Conservation (phyloP, 768 basidiomycete species). For the Termitomyces sp. region DNA sequence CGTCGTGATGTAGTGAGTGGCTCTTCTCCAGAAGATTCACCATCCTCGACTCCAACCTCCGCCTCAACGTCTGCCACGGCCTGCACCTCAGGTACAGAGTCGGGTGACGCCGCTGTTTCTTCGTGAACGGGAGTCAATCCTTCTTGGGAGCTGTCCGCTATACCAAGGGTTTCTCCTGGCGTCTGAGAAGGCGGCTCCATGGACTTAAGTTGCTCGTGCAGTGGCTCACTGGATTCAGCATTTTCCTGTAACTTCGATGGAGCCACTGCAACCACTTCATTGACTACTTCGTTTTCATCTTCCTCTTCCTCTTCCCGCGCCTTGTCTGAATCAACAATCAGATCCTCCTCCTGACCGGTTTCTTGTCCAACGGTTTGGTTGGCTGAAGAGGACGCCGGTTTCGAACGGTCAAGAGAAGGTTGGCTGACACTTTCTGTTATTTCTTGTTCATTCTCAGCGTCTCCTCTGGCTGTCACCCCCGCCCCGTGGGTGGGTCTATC, state of each 20-base stretch:
- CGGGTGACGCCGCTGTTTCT: neutral
- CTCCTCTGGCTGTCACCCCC: neutral
- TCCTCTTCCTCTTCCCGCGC: conserved; percentile 17
- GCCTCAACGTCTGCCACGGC: conserved; percentile 8
- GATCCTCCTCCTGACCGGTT: conserved; percentile 5
- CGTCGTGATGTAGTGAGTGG: conserved; percentile 27
- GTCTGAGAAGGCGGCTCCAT: neutral
- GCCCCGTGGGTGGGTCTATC: neutral
- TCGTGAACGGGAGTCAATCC: conserved; percentile 1
- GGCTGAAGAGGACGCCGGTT: neutral
- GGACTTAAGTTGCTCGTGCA: neutral
- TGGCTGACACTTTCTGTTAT: neutral
- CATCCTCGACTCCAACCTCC: conserved; percentile 16
- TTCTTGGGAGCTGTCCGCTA: neutral
- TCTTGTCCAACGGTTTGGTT: neutral
- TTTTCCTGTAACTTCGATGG: neutral
- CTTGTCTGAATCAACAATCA: neutral
- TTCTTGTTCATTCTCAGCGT: neutral
- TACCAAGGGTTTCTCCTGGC: neutral
- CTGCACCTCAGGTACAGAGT: neutral
- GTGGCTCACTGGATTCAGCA: neutral
- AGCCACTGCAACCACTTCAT: conserved; percentile 5
- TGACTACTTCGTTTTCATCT: conserved; percentile 8
- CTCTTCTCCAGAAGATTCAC: conserved; percentile 25
- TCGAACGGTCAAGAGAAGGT: neutral